A percentile compares a stretch with the other conserved stretches of the same genome.
phyloP scores from a whole-genome alignment of 768 basidiomycete species.

The Lactarius akahatsu region DNA sequence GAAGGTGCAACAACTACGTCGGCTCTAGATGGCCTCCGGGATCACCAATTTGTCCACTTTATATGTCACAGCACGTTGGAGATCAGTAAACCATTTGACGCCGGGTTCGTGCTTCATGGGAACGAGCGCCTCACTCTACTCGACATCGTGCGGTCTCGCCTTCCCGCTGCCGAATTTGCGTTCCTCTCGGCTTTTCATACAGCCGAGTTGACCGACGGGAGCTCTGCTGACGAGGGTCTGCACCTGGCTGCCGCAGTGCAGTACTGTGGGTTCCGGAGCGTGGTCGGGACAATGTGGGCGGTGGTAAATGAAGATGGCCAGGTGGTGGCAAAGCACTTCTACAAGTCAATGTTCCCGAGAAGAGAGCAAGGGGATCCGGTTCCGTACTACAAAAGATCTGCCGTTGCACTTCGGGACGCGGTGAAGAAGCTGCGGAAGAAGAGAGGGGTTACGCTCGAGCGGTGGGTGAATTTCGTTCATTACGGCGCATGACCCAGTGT shows the following conservation, averaged over 20 bases:
- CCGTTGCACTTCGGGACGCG: background rate
- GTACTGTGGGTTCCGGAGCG: background rate
- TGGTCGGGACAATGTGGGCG: background rate
- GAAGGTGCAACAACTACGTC: background rate
- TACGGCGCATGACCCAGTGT: background rate
- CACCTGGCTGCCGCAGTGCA: background rate
- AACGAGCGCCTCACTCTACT: background rate
- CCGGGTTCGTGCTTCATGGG: background rate
- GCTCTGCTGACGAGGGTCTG: background rate
- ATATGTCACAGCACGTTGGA: constrained; percentile 3
- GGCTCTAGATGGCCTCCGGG: background rate
- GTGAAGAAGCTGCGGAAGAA: background rate
- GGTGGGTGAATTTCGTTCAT: constrained; percentile 15
- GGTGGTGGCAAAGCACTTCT: background rate
- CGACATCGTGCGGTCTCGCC: background rate
- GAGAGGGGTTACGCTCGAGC: background rate
- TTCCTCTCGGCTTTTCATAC: constrained; percentile 1
- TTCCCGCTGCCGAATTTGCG: background rate
- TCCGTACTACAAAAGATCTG: background rate
- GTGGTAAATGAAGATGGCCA: background rate
- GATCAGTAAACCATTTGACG: background rate
- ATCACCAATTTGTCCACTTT: background rate
- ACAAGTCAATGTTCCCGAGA: background rate
- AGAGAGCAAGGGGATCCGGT: background rate
- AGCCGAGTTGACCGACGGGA: background rate